Base-by-base conservation (phyloP, 2,329 filamentous ascomycete species). In the Beauveria scarabaeidicola region DNA sequence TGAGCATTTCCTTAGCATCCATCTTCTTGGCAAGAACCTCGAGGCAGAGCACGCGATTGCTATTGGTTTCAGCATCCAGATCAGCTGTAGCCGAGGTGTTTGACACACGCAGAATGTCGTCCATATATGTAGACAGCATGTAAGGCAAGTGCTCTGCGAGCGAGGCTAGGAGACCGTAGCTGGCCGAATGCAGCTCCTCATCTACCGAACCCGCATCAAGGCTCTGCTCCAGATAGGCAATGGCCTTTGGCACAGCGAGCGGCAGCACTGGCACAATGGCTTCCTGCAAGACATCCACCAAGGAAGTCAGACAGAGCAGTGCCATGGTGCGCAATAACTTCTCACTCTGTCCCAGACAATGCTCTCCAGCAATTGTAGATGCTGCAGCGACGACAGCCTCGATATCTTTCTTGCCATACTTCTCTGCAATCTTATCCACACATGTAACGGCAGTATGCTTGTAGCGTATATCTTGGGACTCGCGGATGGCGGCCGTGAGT, bases 391-490 rank as follows among this genome's bases (percentile, higher is more conserved):
- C 80, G 48, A 96, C 88, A 48, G 85, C 86, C 65, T 88, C 84
- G 1, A 88, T 80, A 68, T 96, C 90, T 71, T 92, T 95, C 78
- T 94, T 95, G 65, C 94, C 95, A 70, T 96, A 97, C 71, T 93
- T 93, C 74, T 97, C 92, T 2, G 90, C 84, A 63, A 99, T 95
- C 72, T 90, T 90, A 74, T 97, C 92, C 48, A 97, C 87, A 66
- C 93, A 97, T 40, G 86, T 86, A 63, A 99, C 86, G 1, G 92
- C 90, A 11, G 90, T 91, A 67, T 91, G 87, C 74, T 93, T 91
- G 71, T 94, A 87, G 29, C 85, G 80, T 57, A 88, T 82, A 64
- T 94, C 86, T 36, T 81, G 77, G 7, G 89, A 88, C 53, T 88
- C 82, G 59, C 87, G 79, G 61, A 99, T 84, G 50, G 95, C 89